These are phyloP conservation scores for Durio zibethinus DNA, from an alignment of 345 rosid species.

Conservation along the genomic window DNA sequence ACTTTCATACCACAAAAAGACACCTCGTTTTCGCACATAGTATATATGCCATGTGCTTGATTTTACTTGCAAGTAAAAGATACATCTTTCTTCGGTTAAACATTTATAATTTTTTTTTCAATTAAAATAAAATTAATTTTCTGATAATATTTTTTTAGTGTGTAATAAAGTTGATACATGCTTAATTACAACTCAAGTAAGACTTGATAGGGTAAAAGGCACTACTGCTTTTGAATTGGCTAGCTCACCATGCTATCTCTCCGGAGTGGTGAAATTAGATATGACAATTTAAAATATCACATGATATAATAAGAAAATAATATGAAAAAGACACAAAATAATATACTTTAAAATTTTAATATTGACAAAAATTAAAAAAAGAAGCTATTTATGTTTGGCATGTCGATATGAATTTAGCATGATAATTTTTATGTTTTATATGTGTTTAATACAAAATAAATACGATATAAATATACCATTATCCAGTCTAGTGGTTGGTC, in stretches of 20 bases:
- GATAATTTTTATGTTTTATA: too few species aligned
- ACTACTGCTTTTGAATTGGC: neutral
- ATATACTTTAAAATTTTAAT: too few species aligned
- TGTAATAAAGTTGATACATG: neutral
- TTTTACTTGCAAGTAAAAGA: slow-evolving; percentile 5
- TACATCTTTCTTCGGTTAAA: neutral
- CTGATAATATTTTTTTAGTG: neutral
- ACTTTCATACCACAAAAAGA: neutral
- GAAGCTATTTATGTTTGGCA: too few species aligned
- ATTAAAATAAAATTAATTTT: neutral
- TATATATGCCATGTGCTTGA: neutral
- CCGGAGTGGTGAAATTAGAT: too few species aligned
- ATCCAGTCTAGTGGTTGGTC: too few species aligned
- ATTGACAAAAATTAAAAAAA: too few species aligned
- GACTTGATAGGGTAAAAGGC: neutral
- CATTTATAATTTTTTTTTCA: neutral
- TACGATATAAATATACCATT: too few species aligned
- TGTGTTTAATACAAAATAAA: too few species aligned
- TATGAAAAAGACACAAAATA: too few species aligned
- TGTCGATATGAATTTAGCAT: too few species aligned
- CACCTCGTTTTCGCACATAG: neutral
- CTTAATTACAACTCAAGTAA: neutral
- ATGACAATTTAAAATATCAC: too few species aligned
- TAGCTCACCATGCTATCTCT: neutral
- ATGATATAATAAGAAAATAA: too few species aligned